Base-by-base conservation (phyloP, 352 stramenopile genomes). In the Phytophthora megakarya region DNA sequence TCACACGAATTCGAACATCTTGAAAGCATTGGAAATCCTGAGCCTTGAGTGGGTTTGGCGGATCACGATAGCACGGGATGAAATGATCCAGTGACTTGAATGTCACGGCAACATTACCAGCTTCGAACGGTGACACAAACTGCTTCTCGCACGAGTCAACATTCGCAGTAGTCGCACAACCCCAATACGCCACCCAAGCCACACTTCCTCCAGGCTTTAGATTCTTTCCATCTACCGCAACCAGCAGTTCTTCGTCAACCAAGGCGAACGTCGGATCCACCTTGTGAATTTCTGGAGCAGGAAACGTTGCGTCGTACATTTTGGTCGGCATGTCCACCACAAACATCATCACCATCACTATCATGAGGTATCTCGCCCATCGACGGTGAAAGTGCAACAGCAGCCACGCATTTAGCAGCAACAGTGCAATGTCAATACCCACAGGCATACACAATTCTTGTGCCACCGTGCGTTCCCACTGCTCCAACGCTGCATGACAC, bases 11-110 rank as follows among this genome's bases (percentile, higher is more conserved):
- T 1, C 78, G 80, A 49, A 93, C 60, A 57, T 78, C 40, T 48
- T 87, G 71, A 52, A 90, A 95, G 51, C 86, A 95, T 26, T 62
- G 47, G 33, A 78, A 93, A 15, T 93, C 80, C 61, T 88, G 80
- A 3, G 73, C 76, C 38, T 92, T 92, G 1, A 93, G 65, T 23
- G 81, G 78, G 44, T 93, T 91, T 12, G 84, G 84, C 9, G 86
- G 83, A 32, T 88, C 78, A 45, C 81, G 84, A 57, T 95, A 95
- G 65, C 86, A 95, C n/a, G 86, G 86, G 23, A 95, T 92, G 52
- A 86, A 95, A 55, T 90, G 86, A 45, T 95, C 86, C 11, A 92
- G 70, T 4, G 83, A 60, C 16, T 66, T 78, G 51, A 95, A 93
- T 26, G 83, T 92, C 16, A 89, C 83, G 18, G 73, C 65, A 12